A percentile compares a stretch with the other conserved stretches of the same genome.
Conservation (phyloP, 768 basidiomycete species). For the Pholiota microspora region DNA sequence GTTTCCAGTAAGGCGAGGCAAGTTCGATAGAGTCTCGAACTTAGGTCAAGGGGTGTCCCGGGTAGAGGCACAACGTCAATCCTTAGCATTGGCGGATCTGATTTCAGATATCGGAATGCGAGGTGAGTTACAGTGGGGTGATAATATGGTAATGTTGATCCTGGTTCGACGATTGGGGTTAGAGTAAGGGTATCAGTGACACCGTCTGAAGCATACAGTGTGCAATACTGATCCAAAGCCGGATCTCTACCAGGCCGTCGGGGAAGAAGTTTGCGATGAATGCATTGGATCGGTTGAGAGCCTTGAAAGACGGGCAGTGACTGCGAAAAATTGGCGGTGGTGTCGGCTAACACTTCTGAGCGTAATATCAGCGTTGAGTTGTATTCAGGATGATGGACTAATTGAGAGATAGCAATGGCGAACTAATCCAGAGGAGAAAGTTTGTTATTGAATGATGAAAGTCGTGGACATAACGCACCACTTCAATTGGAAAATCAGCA, state of each 20-base stretch:
- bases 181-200: constrained; percentile 42
- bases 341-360: constrained; percentile 61
- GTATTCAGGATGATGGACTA: constrained; percentile 88
- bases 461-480: constrained; percentile 16
- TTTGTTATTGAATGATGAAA: too few species aligned
- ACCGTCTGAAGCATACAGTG: constrained; percentile 46
- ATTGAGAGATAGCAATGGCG: constrained; percentile 62
- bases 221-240: constrained; percentile 74
- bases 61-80: constrained; percentile 60
- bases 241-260: constrained; percentile 76
- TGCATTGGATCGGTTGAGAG: constrained; percentile 39
- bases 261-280: constrained; percentile 72
- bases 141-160: constrained; percentile 74
- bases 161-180: constrained; percentile 51
- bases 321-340: constrained; percentile 29
- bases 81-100: constrained; percentile 36
- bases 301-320: constrained; percentile 37
- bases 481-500: constrained; percentile 24
- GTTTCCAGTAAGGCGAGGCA: constrained; percentile 79
- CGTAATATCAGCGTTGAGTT: constrained; percentile 90
- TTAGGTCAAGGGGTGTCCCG: constrained; percentile 43
- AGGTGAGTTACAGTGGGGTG: constrained; percentile 82
- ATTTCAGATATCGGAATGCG: constrained; percentile 70
- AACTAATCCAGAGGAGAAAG: constrained; percentile 49
- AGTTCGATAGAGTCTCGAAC: constrained; percentile 76